Evolutionary conservation across 1,284 basidiomycete species (phyloP).

Genomic region (Puccinia triticina): DNA sequence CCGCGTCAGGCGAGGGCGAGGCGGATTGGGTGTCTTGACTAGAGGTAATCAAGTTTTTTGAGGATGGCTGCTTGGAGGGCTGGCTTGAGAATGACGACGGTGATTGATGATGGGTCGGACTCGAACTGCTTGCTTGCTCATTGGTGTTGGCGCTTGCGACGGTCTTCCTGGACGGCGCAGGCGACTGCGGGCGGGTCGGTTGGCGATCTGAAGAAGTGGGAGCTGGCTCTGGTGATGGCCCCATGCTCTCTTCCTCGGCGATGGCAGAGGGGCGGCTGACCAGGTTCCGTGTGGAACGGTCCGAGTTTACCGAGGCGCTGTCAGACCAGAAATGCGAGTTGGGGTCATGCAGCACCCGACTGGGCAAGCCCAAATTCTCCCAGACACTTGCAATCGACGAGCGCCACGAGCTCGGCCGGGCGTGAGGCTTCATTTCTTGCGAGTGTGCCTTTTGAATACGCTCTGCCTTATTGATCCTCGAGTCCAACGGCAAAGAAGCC

Average conservation of each 20-base stretch:
- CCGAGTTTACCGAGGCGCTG: neutral
- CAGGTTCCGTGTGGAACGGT: neutral
- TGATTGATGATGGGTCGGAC: neutral
- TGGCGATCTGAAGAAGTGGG: neutral
- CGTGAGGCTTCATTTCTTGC: neutral
- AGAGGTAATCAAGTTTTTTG: neutral
- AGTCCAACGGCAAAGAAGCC: neutral
- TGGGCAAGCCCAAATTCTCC: conserved; percentile 36
- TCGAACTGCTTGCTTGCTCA: neutral
- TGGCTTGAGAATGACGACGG: neutral
- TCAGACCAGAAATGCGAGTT: conserved; percentile 15
- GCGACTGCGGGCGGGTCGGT: neutral
- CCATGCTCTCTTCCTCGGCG: neutral
- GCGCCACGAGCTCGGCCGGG: conserved; percentile 39
- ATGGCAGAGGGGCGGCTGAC: conserved; percentile 3
- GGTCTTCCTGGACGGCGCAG: neutral
- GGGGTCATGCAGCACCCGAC: conserved; percentile 28
- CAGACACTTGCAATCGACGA: conserved; percentile 43
- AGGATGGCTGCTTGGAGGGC: neutral
- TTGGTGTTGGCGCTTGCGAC: neutral
- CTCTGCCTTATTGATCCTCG: neutral
- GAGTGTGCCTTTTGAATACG: neutral
- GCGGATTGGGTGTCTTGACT: neutral
- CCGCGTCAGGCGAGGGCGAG: neutral
- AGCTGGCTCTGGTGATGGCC: neutral